Evolutionary conservation across 2,329 filamentous ascomycete species (phyloP), one percentile per base, ranked within the genome.

Genomic region (Coniella vitis): DNA sequence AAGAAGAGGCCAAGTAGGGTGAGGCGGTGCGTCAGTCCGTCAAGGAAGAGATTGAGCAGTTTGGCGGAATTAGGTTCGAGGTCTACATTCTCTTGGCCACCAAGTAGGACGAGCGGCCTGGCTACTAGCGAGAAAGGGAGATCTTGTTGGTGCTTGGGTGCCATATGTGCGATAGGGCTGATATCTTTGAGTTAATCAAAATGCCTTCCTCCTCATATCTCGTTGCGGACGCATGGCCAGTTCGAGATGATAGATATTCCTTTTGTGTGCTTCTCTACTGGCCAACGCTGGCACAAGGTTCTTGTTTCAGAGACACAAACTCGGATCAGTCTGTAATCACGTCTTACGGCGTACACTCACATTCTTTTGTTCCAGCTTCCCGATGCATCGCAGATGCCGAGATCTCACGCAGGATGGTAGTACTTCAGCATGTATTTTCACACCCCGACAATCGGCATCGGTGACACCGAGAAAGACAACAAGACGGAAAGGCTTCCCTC

Each of bases 51-150:
- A 31, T 57, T 21, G 47, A 59, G 46, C 42, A 55, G 19, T 61
- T 57, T 45, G 58, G 56, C 2, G 58, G 58, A 36, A 54, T 61
- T 34, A 50, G 50, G 31, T 60, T 61, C 34, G 56, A 61, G 43
- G 57, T 56, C 2, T 61, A 57, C 44, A 21, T 57, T 43, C 54
- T 60, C 31, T 51, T 60, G 32, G 58, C 58, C 54, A 57, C 51
- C 31, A 60, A 59, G 51, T 60, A 58, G 49, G 52, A 22, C 14
- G 22, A 48, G 45, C 4, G 19, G 47, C 43, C 41, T 37, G 45
- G 47, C 20, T 44, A 44, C 12, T 38, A 38, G 17, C 44, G 19
- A 39, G 38, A 46, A 29, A 41, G 39, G 36, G 8, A 32, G 32
- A 44, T 34, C 31, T 21, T 7, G 25, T 31, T 32, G 25, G 29